Percentiles rank a stretch among this genome's conserved stretches.
Evolutionary conservation across 208 protist species (phyloP).

Genomic region (Leptomonas pyrrhocoris): DNA sequence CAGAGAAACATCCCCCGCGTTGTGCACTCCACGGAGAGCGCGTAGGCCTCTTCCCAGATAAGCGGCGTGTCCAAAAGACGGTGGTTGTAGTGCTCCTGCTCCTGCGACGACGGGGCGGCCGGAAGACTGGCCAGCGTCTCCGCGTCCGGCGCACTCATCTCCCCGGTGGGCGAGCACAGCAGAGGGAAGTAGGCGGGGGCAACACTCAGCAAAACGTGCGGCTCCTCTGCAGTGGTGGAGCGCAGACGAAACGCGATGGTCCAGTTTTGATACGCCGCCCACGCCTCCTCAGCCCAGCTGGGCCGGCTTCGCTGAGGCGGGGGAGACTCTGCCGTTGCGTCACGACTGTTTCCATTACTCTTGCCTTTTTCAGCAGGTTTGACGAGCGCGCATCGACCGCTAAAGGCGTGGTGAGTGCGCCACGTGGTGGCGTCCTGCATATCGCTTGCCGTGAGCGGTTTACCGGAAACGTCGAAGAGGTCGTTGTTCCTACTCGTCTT

Average conservation of each 20-base stretch:
- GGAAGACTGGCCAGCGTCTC: constrained; percentile 19
- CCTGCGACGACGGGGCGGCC: constrained; percentile 33
- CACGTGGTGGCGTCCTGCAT: constrained; percentile 45
- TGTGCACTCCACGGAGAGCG: constrained; percentile 70
- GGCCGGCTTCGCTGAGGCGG: neutral
- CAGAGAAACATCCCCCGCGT: constrained; percentile 59
- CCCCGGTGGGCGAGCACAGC: constrained; percentile 25
- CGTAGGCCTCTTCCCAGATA: constrained; percentile 79
- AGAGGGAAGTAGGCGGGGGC: constrained; percentile 66
- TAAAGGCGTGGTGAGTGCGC: constrained; percentile 80
- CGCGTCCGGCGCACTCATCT: constrained; percentile 12
- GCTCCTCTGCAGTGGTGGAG: constrained; percentile 37
- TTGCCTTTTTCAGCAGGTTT: neutral
- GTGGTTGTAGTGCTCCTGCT: constrained; percentile 56
- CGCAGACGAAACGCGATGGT: constrained; percentile 44
- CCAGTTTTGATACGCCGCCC: constrained; percentile 53
- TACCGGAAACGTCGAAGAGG: constrained; percentile 36
- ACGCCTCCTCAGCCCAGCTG: constrained; percentile 24
- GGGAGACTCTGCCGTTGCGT: neutral
- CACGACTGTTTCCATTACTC: neutral
- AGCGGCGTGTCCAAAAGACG: constrained; percentile 76
- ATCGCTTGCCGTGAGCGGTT: constrained; percentile 34
- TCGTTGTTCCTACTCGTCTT: constrained; percentile 39
- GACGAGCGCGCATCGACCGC: constrained; percentile 56
- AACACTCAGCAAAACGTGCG: constrained; percentile 72